phyloP scores from a whole-genome alignment of 1,139 yeast species.

The Candida neerlandica region DNA sequence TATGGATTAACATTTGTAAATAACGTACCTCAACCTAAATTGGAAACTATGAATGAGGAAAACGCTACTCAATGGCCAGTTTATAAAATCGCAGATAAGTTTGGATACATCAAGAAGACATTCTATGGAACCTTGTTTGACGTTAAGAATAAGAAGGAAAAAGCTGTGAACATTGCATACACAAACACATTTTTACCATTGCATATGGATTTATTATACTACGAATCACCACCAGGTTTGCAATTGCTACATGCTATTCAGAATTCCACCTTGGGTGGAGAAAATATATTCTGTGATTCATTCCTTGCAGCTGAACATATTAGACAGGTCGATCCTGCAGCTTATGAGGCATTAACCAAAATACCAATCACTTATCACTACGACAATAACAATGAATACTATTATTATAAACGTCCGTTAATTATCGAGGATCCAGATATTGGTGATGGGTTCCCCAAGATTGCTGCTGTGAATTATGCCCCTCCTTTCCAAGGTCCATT shows the following conservation, averaged over 20 bases:
- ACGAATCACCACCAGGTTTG: conserved; percentile 84
- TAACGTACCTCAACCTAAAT: conserved; percentile 46
- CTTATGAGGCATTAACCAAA: conserved; percentile 61
- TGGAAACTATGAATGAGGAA: conserved; percentile 26
- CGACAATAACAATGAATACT: conserved; percentile 63
- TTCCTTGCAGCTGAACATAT: conserved; percentile 66
- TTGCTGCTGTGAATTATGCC: conserved; percentile 70
- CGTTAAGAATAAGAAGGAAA: conserved; percentile 55
- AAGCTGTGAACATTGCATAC: conserved; percentile 76
- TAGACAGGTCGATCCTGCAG: conserved; percentile 56
- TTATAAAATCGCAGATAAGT: conserved; percentile 52
- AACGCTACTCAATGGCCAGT: conserved; percentile 45
- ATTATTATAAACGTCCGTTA: conserved; percentile 66
- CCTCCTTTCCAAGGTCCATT: conserved; percentile 89
- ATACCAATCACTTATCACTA: conserved; percentile 76
- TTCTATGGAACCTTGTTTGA: conserved; percentile 78
- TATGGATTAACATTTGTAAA: conserved; percentile 63
- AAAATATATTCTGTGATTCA: conserved; percentile 74
- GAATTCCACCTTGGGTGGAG: conserved; percentile 70
- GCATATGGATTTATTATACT: conserved; percentile 79
- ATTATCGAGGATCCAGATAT: conserved; percentile 57
- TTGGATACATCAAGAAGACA: conserved; percentile 73
- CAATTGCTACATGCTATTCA: conserved; percentile 70
- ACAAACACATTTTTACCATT: conserved; percentile 68
- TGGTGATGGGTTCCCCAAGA: conserved; percentile 32